Conservation (phyloP, 1,284 basidiomycete genomes). For the Moesziomyces sp. region DNA sequence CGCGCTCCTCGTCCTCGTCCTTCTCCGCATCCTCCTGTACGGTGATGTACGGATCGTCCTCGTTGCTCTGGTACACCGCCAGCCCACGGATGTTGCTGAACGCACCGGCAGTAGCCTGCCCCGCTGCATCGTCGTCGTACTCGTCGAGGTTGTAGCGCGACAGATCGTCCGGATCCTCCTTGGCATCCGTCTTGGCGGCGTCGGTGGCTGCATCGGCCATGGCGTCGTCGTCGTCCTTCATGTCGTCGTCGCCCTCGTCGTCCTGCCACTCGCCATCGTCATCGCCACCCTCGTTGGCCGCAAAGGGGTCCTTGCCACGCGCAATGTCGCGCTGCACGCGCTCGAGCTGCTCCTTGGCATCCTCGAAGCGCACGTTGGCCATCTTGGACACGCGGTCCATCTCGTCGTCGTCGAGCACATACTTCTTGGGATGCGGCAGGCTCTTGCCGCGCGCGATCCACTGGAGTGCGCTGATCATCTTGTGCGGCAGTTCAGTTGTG, state of each 20-base stretch:
- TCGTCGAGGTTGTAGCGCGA: slow-evolving; percentile 90
- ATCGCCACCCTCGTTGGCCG: slow-evolving; percentile 35
- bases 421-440: slow-evolving; percentile 82
- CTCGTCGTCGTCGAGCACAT: slow-evolving; percentile 90
- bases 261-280: slow-evolving; percentile 53
- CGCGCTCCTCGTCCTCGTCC: slow-evolving; percentile 81
- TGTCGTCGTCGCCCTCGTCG: slow-evolving; percentile 61
- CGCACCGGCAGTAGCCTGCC: slow-evolving; percentile 73
- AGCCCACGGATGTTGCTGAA: slow-evolving; percentile 97
- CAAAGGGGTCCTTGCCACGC: slow-evolving; percentile 50
- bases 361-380: slow-evolving; percentile 86
- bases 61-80: slow-evolving; percentile 88
- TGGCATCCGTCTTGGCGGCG: slow-evolving; percentile 69
- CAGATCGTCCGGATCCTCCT: slow-evolving; percentile 78
- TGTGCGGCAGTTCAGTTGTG: not conserved
- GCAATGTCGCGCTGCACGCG: slow-evolving; percentile 57
- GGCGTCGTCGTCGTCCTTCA: slow-evolving; percentile 75
- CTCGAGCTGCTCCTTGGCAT: slow-evolving; percentile 85
- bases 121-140: slow-evolving; percentile 85
- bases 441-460: slow-evolving; percentile 88
- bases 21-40: slow-evolving; percentile 78
- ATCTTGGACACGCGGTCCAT: slow-evolving; percentile 88
- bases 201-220: slow-evolving; percentile 53
- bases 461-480: slow-evolving; percentile 71
- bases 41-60: slow-evolving; percentile 97